These are phyloP conservation scores for Elongisporangium anandrum DNA, from an alignment of 352 stramenopile genomes.

Conservation along the genomic window DNA sequence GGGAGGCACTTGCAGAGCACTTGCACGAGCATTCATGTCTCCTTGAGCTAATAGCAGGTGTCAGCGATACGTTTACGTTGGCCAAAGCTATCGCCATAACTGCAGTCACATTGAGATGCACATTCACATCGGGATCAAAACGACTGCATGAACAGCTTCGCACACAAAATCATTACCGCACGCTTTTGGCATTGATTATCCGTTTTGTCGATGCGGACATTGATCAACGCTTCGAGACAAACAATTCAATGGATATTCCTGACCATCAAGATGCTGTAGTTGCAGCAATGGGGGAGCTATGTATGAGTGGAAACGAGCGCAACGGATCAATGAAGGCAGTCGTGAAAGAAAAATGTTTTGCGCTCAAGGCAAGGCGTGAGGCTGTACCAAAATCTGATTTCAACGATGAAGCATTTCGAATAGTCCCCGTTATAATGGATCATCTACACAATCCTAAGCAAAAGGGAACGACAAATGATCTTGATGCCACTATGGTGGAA, in stretches of 20 bases:
- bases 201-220: conserved; percentile 10
- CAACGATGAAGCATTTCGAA: conserved; percentile 44
- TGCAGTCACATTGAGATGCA: conserved; percentile 10
- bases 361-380: conserved; percentile 11
- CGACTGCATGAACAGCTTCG: conserved; percentile 25
- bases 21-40: conserved; percentile 23
- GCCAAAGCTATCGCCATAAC: conserved; percentile 16
- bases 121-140: conserved; percentile 7
- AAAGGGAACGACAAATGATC: background rate
- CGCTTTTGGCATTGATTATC: conserved; percentile 15
- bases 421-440: conserved; percentile 39
- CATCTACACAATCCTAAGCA: conserved; percentile 20
- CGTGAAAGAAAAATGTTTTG: conserved; percentile 36
- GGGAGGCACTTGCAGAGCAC: conserved; percentile 20
- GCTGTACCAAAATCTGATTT: conserved; percentile 11
- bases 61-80: conserved; percentile 14
- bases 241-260: background rate
- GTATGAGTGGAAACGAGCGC: conserved; percentile 21
- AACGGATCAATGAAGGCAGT: conserved; percentile 12
- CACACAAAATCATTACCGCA: conserved; percentile 13
- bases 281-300: conserved; percentile 21
- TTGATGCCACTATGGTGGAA: background rate
- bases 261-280: conserved; percentile 12
- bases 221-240: background rate
- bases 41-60: conserved; percentile 10